phyloP scores from a whole-genome alignment of 2,329 filamentous ascomycete genomes.

The Madurella mycetomatis region DNA sequence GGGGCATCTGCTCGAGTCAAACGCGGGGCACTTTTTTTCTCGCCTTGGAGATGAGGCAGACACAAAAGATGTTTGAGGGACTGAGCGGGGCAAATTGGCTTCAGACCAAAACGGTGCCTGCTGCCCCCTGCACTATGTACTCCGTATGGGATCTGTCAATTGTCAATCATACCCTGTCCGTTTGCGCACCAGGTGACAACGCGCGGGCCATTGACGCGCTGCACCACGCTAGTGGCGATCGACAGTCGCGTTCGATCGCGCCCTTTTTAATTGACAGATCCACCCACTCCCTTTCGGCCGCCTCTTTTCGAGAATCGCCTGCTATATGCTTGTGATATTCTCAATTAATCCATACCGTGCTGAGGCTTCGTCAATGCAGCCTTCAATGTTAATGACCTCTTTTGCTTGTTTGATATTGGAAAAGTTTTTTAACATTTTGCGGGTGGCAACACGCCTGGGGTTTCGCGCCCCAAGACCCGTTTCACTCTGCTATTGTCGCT shows the following conservation, averaged over 20 bases:
- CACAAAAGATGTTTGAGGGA: not conserved
- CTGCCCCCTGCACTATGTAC: not conserved
- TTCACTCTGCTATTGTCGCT: not conserved
- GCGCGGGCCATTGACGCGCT: slow-evolving; percentile 19
- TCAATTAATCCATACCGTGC: no score
- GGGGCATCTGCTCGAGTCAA: slow-evolving; percentile 22
- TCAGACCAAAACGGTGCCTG: no score
- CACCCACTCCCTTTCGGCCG: not conserved
- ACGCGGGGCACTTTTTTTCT: slow-evolving; percentile 17
- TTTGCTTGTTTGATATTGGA: no score
- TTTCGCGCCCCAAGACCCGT: no score
- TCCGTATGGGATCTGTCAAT: not conserved
- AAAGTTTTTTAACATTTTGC: no score
- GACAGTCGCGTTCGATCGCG: slow-evolving; percentile 21
- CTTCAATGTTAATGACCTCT: no score
- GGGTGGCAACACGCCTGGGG: no score
- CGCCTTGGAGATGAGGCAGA: slow-evolving; percentile 8
- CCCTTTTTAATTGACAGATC: slow-evolving; percentile 18
- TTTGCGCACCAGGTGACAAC: slow-evolving; percentile 14
- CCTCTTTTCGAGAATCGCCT: not conserved
- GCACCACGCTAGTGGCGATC: slow-evolving; percentile 9
- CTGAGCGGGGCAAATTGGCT: not conserved
- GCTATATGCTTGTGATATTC: not conserved
- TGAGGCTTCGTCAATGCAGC: no score
- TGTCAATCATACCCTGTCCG: not conserved